Percentiles rank a stretch among this genome's conserved stretches.
These are phyloP conservation scores for Lentinula boryana DNA, from an alignment of 768 basidiomycete genomes.

Conservation along the genomic window DNA sequence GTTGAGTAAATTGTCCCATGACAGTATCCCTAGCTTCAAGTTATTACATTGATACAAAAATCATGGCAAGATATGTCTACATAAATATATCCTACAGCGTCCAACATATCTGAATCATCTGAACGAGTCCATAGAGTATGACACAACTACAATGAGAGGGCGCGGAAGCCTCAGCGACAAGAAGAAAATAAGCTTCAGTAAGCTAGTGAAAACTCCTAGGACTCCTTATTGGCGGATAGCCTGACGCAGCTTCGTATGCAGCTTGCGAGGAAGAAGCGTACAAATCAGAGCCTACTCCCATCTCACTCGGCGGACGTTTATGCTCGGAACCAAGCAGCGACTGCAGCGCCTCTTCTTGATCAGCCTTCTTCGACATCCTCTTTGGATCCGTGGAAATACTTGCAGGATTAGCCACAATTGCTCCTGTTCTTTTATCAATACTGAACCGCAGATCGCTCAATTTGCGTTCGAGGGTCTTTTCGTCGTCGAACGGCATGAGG, in stretches of 20 bases:
- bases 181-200: neutral
- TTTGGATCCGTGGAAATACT: neutral
- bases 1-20: too few species aligned
- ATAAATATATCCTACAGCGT: too few species aligned
- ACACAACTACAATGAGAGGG: too few species aligned
- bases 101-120: too few species aligned
- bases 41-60: too few species aligned
- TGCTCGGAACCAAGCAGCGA: neutral
- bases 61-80: too few species aligned
- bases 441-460: constrained; percentile 46
- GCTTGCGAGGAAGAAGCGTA: neutral
- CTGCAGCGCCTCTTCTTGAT: neutral
- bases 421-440: constrained; percentile 54
- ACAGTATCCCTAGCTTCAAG: too few species aligned
- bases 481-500: constrained; percentile 53
- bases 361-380: neutral
- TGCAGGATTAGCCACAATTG: constrained; percentile 51
- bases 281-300: neutral
- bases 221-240: neutral
- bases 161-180: neutral
- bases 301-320: neutral
- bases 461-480: constrained; percentile 36
- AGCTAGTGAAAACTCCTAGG: neutral
- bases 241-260: constrained; percentile 1
- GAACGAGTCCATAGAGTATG: too few species aligned